Evolutionary conservation across 2,329 filamentous ascomycete species (phyloP).

Genomic region (Fusarium sp.): DNA sequence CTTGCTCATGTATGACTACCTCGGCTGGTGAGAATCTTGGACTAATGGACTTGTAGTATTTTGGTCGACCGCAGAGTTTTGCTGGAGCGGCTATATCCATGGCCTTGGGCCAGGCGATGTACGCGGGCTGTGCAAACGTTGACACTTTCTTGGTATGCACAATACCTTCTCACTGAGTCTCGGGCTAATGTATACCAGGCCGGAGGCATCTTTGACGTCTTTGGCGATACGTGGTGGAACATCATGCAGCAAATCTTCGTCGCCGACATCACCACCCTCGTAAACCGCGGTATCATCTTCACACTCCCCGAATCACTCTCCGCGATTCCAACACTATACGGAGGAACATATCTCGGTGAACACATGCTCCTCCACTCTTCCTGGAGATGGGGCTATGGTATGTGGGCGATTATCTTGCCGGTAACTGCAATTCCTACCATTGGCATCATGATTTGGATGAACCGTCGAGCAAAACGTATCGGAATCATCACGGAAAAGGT

Average conservation of each 20-base stretch:
- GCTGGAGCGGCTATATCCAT: slow-evolving; percentile 24
- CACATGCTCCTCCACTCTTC: slow-evolving; percentile 21
- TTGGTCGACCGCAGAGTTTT: slow-evolving; percentile 32
- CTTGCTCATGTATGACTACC: slow-evolving; percentile 28
- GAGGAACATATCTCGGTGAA: slow-evolving; percentile 37
- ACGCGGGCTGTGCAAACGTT: slow-evolving; percentile 31
- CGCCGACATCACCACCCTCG: slow-evolving; percentile 34
- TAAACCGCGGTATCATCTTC: slow-evolving; percentile 37
- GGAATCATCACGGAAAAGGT: slow-evolving; percentile 16
- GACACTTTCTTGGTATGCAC: slow-evolving; percentile 32
- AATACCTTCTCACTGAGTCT: fast-evolving
- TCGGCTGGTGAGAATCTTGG: fast-evolving
- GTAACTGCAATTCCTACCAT: slow-evolving; percentile 33
- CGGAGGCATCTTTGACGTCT: slow-evolving; percentile 36
- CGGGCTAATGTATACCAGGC: slow-evolving; percentile 8
- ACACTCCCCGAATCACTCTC: slow-evolving; percentile 36
- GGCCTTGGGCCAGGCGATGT: slow-evolving; percentile 36
- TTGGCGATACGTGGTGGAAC: slow-evolving; percentile 38
- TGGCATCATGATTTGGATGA: slow-evolving; percentile 38
- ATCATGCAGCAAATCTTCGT: slow-evolving; percentile 40
- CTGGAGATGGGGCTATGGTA: slow-evolving; percentile 40
- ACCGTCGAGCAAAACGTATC: slow-evolving; percentile 11
- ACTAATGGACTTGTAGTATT: slow-evolving; percentile 13
- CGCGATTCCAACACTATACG: slow-evolving; percentile 36
- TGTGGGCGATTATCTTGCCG: slow-evolving; percentile 28